Evolutionary conservation across 2,329 filamentous ascomycete species (phyloP).

Genomic region (Daldinia sp.): DNA sequence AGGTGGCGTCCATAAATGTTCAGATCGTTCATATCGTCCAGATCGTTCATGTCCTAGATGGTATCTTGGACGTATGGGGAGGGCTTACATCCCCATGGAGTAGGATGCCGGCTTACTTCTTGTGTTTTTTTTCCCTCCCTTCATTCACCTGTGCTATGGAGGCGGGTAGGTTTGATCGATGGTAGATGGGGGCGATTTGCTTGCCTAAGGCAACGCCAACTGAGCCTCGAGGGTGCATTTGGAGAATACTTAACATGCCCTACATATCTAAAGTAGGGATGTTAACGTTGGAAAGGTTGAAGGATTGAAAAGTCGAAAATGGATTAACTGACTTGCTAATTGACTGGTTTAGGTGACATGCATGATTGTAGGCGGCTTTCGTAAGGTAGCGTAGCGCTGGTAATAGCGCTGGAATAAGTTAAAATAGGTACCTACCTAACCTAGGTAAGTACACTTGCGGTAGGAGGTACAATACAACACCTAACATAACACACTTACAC

Average conservation of each 20-base stretch:
- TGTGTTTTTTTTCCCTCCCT: too few species aligned
- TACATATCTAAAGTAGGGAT: not conserved
- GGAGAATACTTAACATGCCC: not conserved
- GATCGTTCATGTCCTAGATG: constrained; percentile 4
- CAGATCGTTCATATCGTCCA: too few species aligned
- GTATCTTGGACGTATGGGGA: not conserved
- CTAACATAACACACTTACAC: too few species aligned
- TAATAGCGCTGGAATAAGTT: too few species aligned
- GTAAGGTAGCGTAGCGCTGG: too few species aligned
- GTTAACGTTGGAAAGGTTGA: not conserved
- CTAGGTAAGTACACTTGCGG: too few species aligned
- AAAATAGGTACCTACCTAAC: too few species aligned
- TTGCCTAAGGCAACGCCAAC: not conserved
- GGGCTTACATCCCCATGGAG: constrained; percentile 5
- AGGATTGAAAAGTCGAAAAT: not conserved
- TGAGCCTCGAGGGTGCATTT: not conserved
- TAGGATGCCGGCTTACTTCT: constrained; percentile 30
- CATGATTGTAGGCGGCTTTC: too few species aligned
- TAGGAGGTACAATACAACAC: too few species aligned
- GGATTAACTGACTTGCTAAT: too few species aligned
- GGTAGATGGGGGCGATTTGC: not conserved
- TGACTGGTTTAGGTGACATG: too few species aligned
- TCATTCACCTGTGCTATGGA: too few species aligned
- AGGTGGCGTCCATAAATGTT: constrained; percentile 11
- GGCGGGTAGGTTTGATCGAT: not conserved